Percentiles rank a stretch among this genome's conserved stretches.
Evolutionary conservation across 805 yeast species (phyloP).

Genomic region (Saccharomycopsis sp.): DNA sequence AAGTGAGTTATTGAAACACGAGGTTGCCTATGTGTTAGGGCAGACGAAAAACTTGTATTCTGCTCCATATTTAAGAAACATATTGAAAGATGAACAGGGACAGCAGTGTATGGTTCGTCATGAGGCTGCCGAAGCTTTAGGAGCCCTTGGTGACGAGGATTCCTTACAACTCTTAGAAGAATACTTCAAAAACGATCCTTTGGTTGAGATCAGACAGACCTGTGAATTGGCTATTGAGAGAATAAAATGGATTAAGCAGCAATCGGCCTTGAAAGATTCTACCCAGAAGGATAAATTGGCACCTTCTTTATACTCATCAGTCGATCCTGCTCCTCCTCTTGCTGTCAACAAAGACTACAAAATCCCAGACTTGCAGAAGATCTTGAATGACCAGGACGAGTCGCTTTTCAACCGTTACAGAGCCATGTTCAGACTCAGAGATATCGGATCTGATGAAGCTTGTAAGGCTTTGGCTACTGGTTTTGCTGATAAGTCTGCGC

Average conservation of each 20-base stretch:
- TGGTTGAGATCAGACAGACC: constrained; percentile 88
- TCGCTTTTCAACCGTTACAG: constrained; percentile 92
- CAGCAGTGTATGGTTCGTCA: constrained; percentile 98
- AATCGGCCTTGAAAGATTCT: constrained; percentile 25
- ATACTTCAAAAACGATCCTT: constrained; percentile 66
- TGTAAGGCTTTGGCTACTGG: constrained; percentile 88
- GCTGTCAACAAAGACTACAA: constrained; percentile 56
- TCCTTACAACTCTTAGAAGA: constrained; percentile 61
- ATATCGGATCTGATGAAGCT: constrained; percentile 89
- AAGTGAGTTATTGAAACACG: constrained; percentile 91
- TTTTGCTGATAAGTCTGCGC: constrained; percentile 82
- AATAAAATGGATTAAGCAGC: constrained; percentile 85
- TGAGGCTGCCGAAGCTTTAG: constrained; percentile 98
- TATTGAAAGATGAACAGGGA: constrained; percentile 48
- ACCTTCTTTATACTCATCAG: constrained; percentile 71
- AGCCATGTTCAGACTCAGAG: constrained; percentile 97
- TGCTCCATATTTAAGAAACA: constrained; percentile 67
- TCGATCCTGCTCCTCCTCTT: constrained; percentile 98
- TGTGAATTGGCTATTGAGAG: constrained; percentile 96
- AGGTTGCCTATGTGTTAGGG: constrained; percentile 94
- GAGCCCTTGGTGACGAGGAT: constrained; percentile 82
- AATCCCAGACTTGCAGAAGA: constrained; percentile 55
- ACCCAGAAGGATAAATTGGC: constrained; percentile 66
- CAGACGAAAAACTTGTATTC: constrained; percentile 84
- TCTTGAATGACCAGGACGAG: constrained; percentile 67